Conservation (phyloP, 2,329 filamentous ascomycete genomes). For the Anisogramma anomala region DNA sequence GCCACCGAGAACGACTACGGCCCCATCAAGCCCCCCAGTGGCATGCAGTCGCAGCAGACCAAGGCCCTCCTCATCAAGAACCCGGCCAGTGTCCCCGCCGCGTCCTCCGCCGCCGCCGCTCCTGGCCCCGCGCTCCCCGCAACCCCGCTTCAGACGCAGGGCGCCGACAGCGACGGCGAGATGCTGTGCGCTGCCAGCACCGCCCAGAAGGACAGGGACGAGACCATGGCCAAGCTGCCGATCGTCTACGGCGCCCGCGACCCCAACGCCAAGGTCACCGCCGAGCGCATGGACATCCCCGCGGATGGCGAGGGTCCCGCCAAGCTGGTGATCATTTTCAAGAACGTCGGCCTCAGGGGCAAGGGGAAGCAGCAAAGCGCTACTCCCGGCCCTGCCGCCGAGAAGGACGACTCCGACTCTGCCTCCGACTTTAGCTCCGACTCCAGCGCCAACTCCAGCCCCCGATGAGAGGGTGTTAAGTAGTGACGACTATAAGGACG, state of each 20-base stretch:
- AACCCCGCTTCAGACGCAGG: neutral
- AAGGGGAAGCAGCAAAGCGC: neutral
- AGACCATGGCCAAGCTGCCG: neutral
- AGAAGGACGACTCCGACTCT: too few relatives aligned
- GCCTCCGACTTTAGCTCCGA: too few relatives aligned
- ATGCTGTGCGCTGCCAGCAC: neutral
- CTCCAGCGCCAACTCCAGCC: too few relatives aligned
- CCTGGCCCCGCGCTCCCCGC: neutral
- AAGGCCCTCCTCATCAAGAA: neutral
- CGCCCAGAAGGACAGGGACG: neutral
- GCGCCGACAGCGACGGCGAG: neutral
- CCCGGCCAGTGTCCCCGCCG: neutral
- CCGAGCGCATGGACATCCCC: neutral
- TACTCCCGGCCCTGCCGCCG: too few relatives aligned
- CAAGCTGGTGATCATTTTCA: conserved; percentile 8
- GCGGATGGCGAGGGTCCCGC: neutral
- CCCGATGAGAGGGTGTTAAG: too few relatives aligned
- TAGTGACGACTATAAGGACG: too few relatives aligned
- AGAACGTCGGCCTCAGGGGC: neutral
- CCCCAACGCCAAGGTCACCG: neutral
- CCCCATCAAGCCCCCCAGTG: conserved; percentile 3
- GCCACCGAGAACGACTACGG: conserved; percentile 8
- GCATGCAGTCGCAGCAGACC: neutral
- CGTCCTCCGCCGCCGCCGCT: neutral
- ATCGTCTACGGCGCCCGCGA: neutral